These are phyloP conservation scores for Rhododendron williamsianum DNA, from an alignment of 148 eudicot genomes.

Conservation along the genomic window DNA sequence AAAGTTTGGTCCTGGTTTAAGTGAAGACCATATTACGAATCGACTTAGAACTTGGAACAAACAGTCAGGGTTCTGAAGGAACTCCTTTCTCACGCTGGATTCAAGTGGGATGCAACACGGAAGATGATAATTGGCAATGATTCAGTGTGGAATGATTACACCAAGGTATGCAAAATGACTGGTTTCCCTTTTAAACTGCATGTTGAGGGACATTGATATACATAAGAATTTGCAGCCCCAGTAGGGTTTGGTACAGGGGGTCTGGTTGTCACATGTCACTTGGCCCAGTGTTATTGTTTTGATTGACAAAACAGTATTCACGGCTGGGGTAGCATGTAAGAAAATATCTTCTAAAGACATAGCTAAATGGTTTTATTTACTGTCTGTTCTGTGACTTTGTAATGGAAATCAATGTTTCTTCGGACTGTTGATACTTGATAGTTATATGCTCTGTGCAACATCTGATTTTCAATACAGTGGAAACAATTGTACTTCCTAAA, in stretches of 20 bases:
- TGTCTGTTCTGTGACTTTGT: neutral
- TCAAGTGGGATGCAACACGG: constrained; percentile 13
- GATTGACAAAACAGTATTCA: neutral
- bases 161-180: neutral
- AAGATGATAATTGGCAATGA: constrained; percentile 6
- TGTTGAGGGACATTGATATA: neutral
- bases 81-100: constrained; percentile 8
- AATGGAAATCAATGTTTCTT: neutral
- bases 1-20: constrained; percentile 5
- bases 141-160: constrained; percentile 10
- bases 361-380: neutral
- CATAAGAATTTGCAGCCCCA: neutral
- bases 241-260: neutral
- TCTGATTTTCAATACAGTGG: too few relatives aligned
- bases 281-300: neutral
- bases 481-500: too few relatives aligned
- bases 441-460: neutral
- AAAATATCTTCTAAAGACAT: neutral
- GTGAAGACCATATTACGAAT: constrained; percentile 10
- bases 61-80: constrained; percentile 6
- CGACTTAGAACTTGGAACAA: constrained; percentile 12
- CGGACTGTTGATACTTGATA: neutral
- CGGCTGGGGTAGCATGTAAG: too few relatives aligned
- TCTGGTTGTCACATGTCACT: neutral
- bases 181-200: neutral